Evolutionary conservation across 192 early-diverging fungal genomes (phyloP), one percentile per base, ranked within the genome.

Genomic region (Lobosporangium transversale): DNA sequence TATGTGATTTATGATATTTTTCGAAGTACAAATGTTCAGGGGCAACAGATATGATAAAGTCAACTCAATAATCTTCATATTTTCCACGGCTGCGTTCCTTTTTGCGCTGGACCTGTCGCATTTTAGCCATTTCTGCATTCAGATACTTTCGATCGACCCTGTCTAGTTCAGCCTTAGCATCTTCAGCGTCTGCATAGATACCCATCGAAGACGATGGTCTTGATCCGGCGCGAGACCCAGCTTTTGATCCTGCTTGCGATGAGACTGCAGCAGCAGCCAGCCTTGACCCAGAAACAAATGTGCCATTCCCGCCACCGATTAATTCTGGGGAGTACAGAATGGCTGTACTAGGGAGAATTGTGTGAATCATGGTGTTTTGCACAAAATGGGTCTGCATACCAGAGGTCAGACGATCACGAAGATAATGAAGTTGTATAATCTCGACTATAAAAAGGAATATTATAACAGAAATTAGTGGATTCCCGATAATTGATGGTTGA

Each of bases 371-470:
- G 31, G 64, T 76, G 51, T 76, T 76, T 18, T 76, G 58, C 12
- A 76, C 73, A 56, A 76, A 76, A n/a, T 76, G 73, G 5, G 73
- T 76, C 20, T 76, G 73, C 3, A 76, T 27, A 10, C 73, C 73
- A 9, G 73, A 67, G 4, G 64, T 62, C 29, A 76, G 30, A 6
- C 73, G 64, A 2, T 76, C 64, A 10, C 73, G 43, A 17, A 76
- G 26, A 32, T 48, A 76, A 36, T 67, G 73, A 15, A 76, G 59
- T 29, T 76, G 73, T 10, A 67, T 31, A 52, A 76, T 76, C 45
- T 76, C 73, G n/a, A 67, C 73, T 76, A 62, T 33, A 33, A 12
- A 26, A 32, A 45, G n/a, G n/a, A n/a, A n/a, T n/a, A 9, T 24
- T 2, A 51, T 29, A 37, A 31, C 2, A n/a, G n/a, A 31, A 12